Evolutionary conservation across 2,329 filamentous ascomycete species (phyloP).

Genomic region (Cytospora piceae): DNA sequence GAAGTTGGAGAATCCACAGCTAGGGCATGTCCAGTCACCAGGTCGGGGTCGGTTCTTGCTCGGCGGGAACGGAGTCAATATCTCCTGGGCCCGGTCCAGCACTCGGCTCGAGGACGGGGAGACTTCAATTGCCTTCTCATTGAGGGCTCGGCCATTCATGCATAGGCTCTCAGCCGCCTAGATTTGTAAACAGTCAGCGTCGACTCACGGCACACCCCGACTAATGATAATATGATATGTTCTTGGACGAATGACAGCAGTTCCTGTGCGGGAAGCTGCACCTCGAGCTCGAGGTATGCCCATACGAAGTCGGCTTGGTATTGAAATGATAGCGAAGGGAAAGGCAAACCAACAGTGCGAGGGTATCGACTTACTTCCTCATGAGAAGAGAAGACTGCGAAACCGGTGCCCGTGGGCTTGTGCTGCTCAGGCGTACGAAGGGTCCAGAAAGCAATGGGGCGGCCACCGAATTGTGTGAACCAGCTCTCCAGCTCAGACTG

Average conservation of each 20-base stretch:
- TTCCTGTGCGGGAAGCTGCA: slow-evolving; percentile 12
- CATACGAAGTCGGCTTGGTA: slow-evolving; percentile 18
- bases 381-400: slow-evolving; percentile 97
- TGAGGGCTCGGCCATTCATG: slow-evolving; percentile 98
- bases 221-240: background rate
- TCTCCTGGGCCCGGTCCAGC: slow-evolving; percentile 91
- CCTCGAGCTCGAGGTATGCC: slow-evolving; percentile 2
- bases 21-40: slow-evolving; percentile 98
- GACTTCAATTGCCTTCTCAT: slow-evolving; percentile 98
- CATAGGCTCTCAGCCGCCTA: slow-evolving; percentile 96
- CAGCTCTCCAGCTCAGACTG: slow-evolving; percentile 98
- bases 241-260: slow-evolving; percentile 13
- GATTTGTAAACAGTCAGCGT: slow-evolving; percentile 19
- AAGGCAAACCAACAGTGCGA: slow-evolving; percentile 25
- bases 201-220: slow-evolving; percentile 6
- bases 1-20: slow-evolving; percentile 99
- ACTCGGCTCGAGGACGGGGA: slow-evolving; percentile 97
- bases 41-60: slow-evolving; percentile 98
- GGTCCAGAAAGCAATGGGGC: slow-evolving; percentile 99
- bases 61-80: slow-evolving; percentile 94
- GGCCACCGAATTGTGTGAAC: slow-evolving; percentile 98
- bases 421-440: slow-evolving; percentile 96
- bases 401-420: slow-evolving; percentile 98
- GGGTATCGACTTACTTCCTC: slow-evolving; percentile 76
- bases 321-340: slow-evolving; percentile 19